Evolutionary conservation across 257 asterid species (phyloP).

Genomic region (Solanum sejunctum): DNA sequence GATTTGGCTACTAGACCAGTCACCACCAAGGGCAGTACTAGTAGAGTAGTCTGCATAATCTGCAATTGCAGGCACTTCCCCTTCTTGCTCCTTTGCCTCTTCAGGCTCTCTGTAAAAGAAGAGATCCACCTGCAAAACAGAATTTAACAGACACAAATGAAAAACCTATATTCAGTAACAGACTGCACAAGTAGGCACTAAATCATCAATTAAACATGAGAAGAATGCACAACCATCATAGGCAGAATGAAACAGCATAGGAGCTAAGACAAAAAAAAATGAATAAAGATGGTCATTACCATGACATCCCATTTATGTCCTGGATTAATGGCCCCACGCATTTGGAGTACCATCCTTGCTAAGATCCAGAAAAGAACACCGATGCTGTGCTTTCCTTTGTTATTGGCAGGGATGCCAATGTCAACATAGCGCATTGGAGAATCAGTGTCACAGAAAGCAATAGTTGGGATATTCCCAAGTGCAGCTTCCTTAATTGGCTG

Average conservation of each 20-base stretch:
- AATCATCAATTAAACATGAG: too few relatives aligned
- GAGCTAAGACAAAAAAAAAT: not conserved
- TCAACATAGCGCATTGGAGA: constrained; percentile 11
- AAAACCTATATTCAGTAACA: not conserved
- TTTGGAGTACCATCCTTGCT: constrained; percentile 14
- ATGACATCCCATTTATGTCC: constrained; percentile 13
- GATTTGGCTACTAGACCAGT: constrained; percentile 9
- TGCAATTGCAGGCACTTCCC: not conserved
- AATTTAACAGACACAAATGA: not conserved
- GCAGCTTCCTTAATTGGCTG: constrained; percentile 19
- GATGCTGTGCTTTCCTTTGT: constrained; percentile 14
- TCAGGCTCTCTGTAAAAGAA: constrained; percentile 16
- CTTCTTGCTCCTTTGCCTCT: constrained; percentile 16
- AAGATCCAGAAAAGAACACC: constrained; percentile 14
- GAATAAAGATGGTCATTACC: not conserved
- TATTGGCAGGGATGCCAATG: constrained; percentile 15
- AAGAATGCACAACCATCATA: not conserved
- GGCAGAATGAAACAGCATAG: not conserved
- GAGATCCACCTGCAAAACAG: constrained; percentile 7
- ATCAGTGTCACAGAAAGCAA: constrained; percentile 13
- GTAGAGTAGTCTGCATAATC: constrained; percentile 9
- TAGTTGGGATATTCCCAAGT: constrained; percentile 15
- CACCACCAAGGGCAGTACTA: not conserved
- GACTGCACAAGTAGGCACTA: not conserved
- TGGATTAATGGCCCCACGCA: constrained; percentile 3